phyloP scores from a whole-genome alignment of 192 early-diverging fungal genomes.

The Rhizophagus sp. region DNA sequence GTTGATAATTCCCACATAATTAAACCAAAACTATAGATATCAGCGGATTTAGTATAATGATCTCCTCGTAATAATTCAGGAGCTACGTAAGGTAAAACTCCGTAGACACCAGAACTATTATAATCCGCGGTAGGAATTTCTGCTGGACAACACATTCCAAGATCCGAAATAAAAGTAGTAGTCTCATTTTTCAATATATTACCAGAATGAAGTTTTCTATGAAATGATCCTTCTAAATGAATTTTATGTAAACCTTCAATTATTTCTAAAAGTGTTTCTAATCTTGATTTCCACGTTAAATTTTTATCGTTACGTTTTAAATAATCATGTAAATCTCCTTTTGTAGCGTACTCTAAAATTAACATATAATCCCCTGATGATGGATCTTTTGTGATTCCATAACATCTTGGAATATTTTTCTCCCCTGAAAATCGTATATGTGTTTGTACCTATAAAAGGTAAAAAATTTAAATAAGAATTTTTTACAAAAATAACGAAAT shows the following conservation, averaged over 20 bases:
- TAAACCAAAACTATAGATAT: slow-evolving; percentile 44
- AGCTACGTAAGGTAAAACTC: slow-evolving; percentile 43
- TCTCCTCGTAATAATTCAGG: slow-evolving; percentile 39
- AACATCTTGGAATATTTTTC: slow-evolving; percentile 15
- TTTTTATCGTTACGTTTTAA: slow-evolving; percentile 35
- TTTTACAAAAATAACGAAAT: not conserved
- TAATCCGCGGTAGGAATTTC: slow-evolving; percentile 3
- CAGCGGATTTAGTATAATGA: slow-evolving; percentile 37
- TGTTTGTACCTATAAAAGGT: not conserved
- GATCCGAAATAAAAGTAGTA: slow-evolving; percentile 28
- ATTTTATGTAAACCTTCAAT: slow-evolving; percentile 41
- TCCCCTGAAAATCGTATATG: not conserved
- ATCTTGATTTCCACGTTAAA: slow-evolving; percentile 33
- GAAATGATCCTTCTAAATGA: slow-evolving; percentile 40
- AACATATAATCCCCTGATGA: slow-evolving; percentile 39
- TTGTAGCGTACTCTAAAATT: slow-evolving; percentile 38
- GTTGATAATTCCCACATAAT: slow-evolving; percentile 49
- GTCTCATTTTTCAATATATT: not conserved
- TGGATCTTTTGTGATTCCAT: slow-evolving; percentile 23
- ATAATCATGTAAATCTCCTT: slow-evolving; percentile 40
- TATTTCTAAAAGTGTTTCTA: slow-evolving; percentile 36
- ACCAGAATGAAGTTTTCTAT: slow-evolving; percentile 37
- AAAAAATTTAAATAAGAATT: not conserved
- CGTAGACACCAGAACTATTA: not conserved
- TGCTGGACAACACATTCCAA: slow-evolving; percentile 37